Percentiles rank a stretch among this genome's conserved stretches.
These are phyloP conservation scores for Aspergillus quadrilineatus DNA, from an alignment of 2,329 filamentous ascomycete species.

Conservation along the genomic window DNA sequence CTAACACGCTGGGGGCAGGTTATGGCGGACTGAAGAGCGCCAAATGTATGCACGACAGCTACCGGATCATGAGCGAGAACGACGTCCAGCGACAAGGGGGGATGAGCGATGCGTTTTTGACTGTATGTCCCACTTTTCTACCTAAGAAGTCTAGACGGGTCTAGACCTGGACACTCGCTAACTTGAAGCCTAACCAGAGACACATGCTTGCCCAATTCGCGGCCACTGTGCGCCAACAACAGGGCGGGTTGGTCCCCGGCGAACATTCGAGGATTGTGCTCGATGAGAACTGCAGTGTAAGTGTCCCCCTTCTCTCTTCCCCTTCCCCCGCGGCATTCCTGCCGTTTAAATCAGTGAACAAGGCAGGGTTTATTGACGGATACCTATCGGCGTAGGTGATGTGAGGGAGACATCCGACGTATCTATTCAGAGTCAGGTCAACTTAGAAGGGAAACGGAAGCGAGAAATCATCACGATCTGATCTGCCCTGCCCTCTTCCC, in stretches of 20 bases:
- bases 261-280: constrained; percentile 16
- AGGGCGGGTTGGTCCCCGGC: constrained; percentile 21
- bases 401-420: constrained; percentile 1
- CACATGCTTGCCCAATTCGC: constrained; percentile 50
- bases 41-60: constrained; percentile 59
- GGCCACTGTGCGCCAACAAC: constrained; percentile 16
- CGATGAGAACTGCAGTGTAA: constrained; percentile 15
- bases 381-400: constrained; percentile 1
- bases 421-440: background rate
- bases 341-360: background rate
- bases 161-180: constrained; percentile 13
- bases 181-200: constrained; percentile 34
- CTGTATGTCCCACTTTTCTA: constrained; percentile 40
- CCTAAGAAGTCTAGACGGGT: constrained; percentile 1
- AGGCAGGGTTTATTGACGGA: background rate
- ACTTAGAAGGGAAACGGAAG: background rate
- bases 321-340: no score
- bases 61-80: constrained; percentile 63
- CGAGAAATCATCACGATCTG: background rate
- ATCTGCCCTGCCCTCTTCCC: background rate
- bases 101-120: constrained; percentile 58
- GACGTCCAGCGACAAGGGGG: constrained; percentile 60
- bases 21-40: constrained; percentile 54
- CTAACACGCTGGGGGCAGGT: constrained; percentile 34
- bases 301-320: background rate